A percentile compares a stretch with the other conserved stretches of the same genome.
phyloP scores from a whole-genome alignment of 2,329 filamentous ascomycete species.

The Penicillium sp. region DNA sequence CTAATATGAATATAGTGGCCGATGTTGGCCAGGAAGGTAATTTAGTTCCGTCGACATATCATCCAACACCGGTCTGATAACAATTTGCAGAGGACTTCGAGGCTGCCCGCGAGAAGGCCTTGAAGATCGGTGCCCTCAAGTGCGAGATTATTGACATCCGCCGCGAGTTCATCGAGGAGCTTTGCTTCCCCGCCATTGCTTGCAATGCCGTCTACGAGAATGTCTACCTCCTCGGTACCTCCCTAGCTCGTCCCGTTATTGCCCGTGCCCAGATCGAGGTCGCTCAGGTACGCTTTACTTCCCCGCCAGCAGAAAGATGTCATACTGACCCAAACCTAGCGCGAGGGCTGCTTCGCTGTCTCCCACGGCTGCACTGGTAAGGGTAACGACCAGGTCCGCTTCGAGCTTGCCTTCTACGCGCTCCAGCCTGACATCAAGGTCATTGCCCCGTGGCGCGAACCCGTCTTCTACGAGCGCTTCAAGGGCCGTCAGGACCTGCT shows the following conservation, averaged over 20 bases:
- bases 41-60: background rate
- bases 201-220: conserved; percentile 67
- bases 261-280: conserved; percentile 45
- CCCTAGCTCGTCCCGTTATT: conserved; percentile 48
- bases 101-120: conserved; percentile 69
- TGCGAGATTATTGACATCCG: conserved; percentile 64
- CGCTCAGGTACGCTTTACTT: conserved; percentile 22
- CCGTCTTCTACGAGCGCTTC: conserved; percentile 50
- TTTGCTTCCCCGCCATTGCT: conserved; percentile 71
- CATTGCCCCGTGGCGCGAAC: conserved; percentile 51
- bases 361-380: conserved; percentile 50
- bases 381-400: conserved; percentile 51
- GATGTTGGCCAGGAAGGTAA: conserved; percentile 67
- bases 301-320: background rate
- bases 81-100: conserved; percentile 63
- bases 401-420: conserved; percentile 52
- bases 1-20: conserved; percentile 50
- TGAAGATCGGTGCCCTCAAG: conserved; percentile 66
- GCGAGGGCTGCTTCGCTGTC: conserved; percentile 45
- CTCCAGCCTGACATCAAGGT: conserved; percentile 49
- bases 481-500: conserved; percentile 50
- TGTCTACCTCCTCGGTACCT: conserved; percentile 56
- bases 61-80: conserved; percentile 6
- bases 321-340: conserved; percentile 21
- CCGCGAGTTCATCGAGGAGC: conserved; percentile 73